Evolutionary conservation across 495 filamentous ascomycete genomes (phyloP).

Genomic region (Clohesyomyces aquaticus): DNA sequence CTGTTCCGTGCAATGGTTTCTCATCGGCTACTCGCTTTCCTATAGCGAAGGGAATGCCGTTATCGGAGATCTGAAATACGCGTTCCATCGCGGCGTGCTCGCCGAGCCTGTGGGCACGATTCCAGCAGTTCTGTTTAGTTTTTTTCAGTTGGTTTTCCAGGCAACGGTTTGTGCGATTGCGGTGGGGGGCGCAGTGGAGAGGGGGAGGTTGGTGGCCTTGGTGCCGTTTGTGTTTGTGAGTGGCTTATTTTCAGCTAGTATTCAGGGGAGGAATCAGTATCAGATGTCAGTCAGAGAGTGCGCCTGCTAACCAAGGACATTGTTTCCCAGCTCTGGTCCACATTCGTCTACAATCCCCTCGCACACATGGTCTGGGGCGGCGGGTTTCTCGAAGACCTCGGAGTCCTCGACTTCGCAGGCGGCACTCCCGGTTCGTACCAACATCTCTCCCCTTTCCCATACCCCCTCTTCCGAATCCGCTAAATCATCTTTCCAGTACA

Average conservation of each 20-base stretch:
- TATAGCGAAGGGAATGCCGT: slow-evolving; percentile 49
- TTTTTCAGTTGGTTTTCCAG: slow-evolving; percentile 44
- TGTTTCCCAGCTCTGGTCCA: slow-evolving; percentile 52
- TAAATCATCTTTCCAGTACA: slow-evolving; percentile 48
- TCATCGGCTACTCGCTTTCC: slow-evolving; percentile 52
- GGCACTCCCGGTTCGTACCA: slow-evolving; percentile 44
- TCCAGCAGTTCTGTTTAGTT: slow-evolving; percentile 40
- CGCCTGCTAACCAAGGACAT: no score
- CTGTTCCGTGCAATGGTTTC: slow-evolving; percentile 55
- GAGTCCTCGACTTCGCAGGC: slow-evolving; percentile 54
- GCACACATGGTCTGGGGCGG: slow-evolving; percentile 54
- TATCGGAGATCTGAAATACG: slow-evolving; percentile 50
- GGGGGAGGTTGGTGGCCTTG: slow-evolving; percentile 36
- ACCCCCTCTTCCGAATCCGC: not conserved
- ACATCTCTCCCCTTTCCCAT: not conserved
- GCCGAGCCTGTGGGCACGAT: slow-evolving; percentile 49
- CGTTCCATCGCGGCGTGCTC: slow-evolving; percentile 49
- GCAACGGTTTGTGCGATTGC: slow-evolving; percentile 43
- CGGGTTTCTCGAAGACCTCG: slow-evolving; percentile 48
- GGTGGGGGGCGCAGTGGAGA: slow-evolving; percentile 38
- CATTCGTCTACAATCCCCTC: slow-evolving; percentile 53
- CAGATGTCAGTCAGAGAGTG: no score
- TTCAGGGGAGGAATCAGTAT: no score
- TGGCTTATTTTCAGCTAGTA: no score
- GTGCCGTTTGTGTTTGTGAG: slow-evolving; percentile 45